These are phyloP conservation scores for Bretschneidera sinensis DNA, from an alignment of 345 rosid genomes.

Conservation along the genomic window DNA sequence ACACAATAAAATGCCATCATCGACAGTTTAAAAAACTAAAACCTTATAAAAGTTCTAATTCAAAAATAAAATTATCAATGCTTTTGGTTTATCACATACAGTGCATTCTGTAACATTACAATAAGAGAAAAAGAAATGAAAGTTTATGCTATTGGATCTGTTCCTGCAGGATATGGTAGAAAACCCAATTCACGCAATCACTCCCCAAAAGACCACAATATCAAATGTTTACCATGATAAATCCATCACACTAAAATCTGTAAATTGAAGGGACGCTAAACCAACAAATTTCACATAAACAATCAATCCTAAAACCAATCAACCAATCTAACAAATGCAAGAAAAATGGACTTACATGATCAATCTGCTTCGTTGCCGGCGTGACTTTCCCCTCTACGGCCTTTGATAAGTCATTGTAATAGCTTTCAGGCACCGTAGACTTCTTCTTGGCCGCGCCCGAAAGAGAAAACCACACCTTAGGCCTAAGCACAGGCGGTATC, in stretches of 20 bases:
- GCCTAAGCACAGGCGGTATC: slow-evolving; percentile 92
- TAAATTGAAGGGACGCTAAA: not conserved
- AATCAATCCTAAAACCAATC: slow-evolving; percentile 2
- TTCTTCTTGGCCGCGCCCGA: slow-evolving; percentile 99
- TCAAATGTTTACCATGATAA: too few relatives aligned
- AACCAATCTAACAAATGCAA: not conserved
- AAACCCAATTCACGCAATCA: too few relatives aligned
- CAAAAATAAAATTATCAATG: too few relatives aligned
- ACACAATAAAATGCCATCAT: not conserved
- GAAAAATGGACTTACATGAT: slow-evolving; percentile 65
- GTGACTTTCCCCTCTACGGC: slow-evolving; percentile 97
- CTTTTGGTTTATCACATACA: too few relatives aligned
- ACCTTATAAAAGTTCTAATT: not conserved
- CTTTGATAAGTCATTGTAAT: slow-evolving; percentile 72
- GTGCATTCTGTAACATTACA: not conserved
- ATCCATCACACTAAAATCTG: not conserved
- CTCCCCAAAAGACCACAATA: too few relatives aligned
- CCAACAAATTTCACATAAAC: not conserved
- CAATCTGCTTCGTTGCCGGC: slow-evolving; percentile 91
- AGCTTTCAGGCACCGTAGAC: slow-evolving; percentile 95
- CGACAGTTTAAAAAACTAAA: not conserved
- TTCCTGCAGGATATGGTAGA: too few relatives aligned
- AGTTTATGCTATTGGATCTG: too few relatives aligned
- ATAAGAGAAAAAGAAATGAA: too few relatives aligned
- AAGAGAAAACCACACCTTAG: slow-evolving; percentile 96